phyloP scores from a whole-genome alignment of 768 basidiomycete species.

The Macrocybe gigantea region DNA sequence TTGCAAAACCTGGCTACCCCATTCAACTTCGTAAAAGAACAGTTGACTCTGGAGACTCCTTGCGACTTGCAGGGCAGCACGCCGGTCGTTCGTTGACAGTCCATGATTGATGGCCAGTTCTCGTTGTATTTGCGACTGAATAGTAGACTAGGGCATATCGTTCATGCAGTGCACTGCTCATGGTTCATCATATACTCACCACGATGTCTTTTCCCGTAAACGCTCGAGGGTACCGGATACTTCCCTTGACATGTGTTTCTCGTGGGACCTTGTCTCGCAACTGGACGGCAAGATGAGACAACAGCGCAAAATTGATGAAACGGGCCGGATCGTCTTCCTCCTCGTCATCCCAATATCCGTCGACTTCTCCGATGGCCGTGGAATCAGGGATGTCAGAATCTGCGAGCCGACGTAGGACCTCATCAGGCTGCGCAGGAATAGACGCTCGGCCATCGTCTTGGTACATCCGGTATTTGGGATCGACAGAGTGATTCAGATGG shows the following conservation, averaged over 20 bases:
- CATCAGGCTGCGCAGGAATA: slow-evolving; percentile 14
- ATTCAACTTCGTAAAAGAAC: slow-evolving; percentile 96
- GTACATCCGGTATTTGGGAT: no score
- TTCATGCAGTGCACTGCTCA: neutral
- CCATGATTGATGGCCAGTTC: slow-evolving; percentile 75
- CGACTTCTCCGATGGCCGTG: slow-evolving; percentile 12
- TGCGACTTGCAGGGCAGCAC: slow-evolving; percentile 82
- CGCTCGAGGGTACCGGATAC: slow-evolving; percentile 82
- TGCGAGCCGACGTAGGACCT: slow-evolving; percentile 29
- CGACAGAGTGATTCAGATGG: no score
- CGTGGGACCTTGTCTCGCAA: slow-evolving; percentile 87
- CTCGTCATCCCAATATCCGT: slow-evolving; percentile 55
- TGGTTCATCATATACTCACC: slow-evolving; percentile 39
- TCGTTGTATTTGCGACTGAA: slow-evolving; percentile 81
- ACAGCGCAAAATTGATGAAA: slow-evolving; percentile 83
- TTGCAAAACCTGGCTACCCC: slow-evolving; percentile 76
- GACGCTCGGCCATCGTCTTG: no score
- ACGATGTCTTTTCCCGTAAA: slow-evolving; percentile 96
- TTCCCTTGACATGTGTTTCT: slow-evolving; percentile 85
- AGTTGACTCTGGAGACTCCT: slow-evolving; percentile 87
- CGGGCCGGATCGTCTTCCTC: slow-evolving; percentile 64
- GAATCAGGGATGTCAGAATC: slow-evolving; percentile 17
- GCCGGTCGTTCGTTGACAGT: slow-evolving; percentile 69
- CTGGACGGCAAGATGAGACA: slow-evolving; percentile 86
- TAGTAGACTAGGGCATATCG: slow-evolving; percentile 56